phyloP scores from a whole-genome alignment of 148 eudicot genomes.

The Rhododendron ferrugineum region DNA sequence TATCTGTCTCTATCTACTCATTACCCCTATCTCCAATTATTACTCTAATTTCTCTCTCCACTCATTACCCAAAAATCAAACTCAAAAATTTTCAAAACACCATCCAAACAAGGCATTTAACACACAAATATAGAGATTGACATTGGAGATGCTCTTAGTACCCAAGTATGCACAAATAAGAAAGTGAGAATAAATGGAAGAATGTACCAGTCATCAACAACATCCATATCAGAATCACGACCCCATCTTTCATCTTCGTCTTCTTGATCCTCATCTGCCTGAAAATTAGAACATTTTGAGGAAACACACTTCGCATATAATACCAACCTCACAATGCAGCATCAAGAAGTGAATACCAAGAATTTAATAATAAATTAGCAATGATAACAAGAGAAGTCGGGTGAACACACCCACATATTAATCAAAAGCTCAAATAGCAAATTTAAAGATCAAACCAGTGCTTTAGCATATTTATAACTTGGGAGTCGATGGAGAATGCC shows the following conservation, averaged over 20 bases:
- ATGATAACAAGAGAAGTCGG: background rate
- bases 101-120: too few species aligned
- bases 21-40: too few species aligned
- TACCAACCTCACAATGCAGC: background rate
- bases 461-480: background rate
- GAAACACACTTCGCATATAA: background rate
- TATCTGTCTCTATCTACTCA: too few species aligned
- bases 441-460: background rate
- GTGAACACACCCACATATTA: background rate
- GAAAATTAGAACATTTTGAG: conserved; percentile 11
- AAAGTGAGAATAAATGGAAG: background rate
- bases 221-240: conserved; percentile 73
- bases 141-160: background rate
- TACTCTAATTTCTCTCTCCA: too few species aligned
- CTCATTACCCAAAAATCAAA: too few species aligned
- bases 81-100: too few species aligned
- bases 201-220: conserved; percentile 52
- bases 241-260: conserved; percentile 73
- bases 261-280: conserved; percentile 85
- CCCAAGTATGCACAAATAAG: background rate
- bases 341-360: background rate
- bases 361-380: background rate
- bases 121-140: background rate
- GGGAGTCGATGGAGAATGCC: background rate
- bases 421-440: background rate